Conservation (phyloP, 2,329 filamentous ascomycete species). For the Fusarium sp. region DNA sequence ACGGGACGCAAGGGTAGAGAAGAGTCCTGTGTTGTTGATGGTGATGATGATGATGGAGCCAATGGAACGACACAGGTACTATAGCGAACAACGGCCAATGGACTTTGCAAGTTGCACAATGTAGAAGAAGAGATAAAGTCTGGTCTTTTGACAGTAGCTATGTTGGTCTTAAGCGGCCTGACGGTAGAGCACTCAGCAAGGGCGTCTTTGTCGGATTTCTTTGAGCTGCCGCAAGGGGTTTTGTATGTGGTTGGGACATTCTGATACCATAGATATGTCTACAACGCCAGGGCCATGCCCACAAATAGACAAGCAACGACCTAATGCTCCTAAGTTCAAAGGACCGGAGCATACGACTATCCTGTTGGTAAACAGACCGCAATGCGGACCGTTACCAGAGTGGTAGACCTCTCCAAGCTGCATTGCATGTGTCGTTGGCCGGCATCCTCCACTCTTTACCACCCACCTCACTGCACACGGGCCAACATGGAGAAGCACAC, state of each 20-base stretch:
- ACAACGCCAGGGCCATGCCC: constrained; percentile 37
- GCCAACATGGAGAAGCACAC: constrained; percentile 32
- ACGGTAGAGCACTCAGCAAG: constrained; percentile 20
- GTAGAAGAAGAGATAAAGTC: constrained; percentile 11
- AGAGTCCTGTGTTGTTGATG: neutral
- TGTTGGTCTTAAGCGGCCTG: constrained; percentile 30
- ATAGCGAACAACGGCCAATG: neutral
- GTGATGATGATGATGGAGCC: neutral
- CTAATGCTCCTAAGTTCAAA: constrained; percentile 34
- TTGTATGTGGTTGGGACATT: constrained; percentile 33
- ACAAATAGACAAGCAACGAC: constrained; percentile 43
- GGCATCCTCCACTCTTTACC: constrained; percentile 7
- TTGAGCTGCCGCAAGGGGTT: constrained; percentile 35
- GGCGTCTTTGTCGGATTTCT: constrained; percentile 38
- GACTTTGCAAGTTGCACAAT: constrained; percentile 22
- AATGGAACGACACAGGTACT: constrained; percentile 2
- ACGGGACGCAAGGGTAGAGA: neutral
- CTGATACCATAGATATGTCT: constrained; percentile 25
- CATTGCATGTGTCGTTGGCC: constrained; percentile 42
- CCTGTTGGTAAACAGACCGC: constrained; percentile 34
- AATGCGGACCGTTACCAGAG: constrained; percentile 33
- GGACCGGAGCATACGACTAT: constrained; percentile 19
- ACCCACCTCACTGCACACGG: constrained; percentile 21
- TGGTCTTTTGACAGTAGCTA: constrained; percentile 36
- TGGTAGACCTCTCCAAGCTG: constrained; percentile 37